phyloP scores from a whole-genome alignment of 2,329 filamentous ascomycete species.

The Pyricularia pennisetigena region DNA sequence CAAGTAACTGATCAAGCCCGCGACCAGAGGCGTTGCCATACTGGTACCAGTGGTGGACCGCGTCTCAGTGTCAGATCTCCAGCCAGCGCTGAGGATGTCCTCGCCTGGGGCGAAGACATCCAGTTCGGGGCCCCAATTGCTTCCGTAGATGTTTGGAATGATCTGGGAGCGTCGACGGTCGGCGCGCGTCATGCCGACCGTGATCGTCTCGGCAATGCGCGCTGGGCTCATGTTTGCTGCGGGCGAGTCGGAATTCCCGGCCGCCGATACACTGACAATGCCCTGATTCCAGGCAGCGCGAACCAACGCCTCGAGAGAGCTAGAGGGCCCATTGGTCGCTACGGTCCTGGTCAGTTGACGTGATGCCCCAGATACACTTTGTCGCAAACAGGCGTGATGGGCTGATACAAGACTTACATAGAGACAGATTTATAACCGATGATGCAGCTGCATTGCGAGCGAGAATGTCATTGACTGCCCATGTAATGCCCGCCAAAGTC shows the following conservation, averaged over 20 bases:
- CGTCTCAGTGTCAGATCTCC: constrained; percentile 34
- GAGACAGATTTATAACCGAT: constrained; percentile 53
- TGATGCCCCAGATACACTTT: too few species aligned
- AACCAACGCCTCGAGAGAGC: constrained; percentile 26
- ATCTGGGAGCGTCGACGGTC: constrained; percentile 29
- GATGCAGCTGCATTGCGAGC: constrained; percentile 32
- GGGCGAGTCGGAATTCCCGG: neutral
- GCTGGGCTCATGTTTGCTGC: constrained; percentile 10
- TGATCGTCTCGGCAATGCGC: constrained; percentile 19
- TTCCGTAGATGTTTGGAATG: constrained; percentile 42
- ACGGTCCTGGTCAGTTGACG: neutral
- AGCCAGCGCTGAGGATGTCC: constrained; percentile 40
- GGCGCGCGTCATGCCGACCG: constrained; percentile 22
- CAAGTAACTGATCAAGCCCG: constrained; percentile 26
- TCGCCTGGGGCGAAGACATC: constrained; percentile 49
- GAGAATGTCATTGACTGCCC: constrained; percentile 33
- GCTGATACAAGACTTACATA: constrained; percentile 17
- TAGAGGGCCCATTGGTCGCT: constrained; percentile 13
- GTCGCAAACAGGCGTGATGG: neutral
- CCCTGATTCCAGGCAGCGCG: constrained; percentile 21
- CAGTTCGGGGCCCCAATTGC: constrained; percentile 46
- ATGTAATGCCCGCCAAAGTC: constrained; percentile 50
- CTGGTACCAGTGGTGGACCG: constrained; percentile 33
- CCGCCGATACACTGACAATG: constrained; percentile 21
- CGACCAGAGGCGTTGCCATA: constrained; percentile 24